Evolutionary conservation across 148 eudicot genomes (phyloP).

Genomic region (Camellia granthamiana): DNA sequence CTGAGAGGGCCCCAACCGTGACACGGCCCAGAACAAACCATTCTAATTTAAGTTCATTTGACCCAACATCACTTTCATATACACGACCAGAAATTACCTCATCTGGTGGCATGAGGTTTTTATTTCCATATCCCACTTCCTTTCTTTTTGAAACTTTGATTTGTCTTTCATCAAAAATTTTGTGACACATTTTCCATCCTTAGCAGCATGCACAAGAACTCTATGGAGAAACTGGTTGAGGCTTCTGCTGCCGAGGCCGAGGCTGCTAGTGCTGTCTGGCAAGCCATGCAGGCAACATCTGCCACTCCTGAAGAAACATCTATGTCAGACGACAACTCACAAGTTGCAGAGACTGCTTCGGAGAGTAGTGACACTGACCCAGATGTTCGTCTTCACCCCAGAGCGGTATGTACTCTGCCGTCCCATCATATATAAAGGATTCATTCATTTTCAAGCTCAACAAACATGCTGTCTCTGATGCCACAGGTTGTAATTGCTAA

Average conservation of each 20-base stretch:
- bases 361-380: constrained; percentile 64
- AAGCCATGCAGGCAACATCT: constrained; percentile 83
- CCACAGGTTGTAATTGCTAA: constrained; percentile 91
- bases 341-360: constrained; percentile 51
- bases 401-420: constrained; percentile 72
- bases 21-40: constrained; percentile 43
- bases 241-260: constrained; percentile 92
- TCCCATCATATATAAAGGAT: neutral
- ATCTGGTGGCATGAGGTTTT: constrained; percentile 52
- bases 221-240: constrained; percentile 75
- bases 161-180: neutral
- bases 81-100: constrained; percentile 42
- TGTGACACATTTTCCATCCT: constrained; percentile 11
- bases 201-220: constrained; percentile 54
- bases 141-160: neutral
- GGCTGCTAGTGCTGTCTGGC: constrained; percentile 92
- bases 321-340: constrained; percentile 57
- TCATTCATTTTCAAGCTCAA: constrained; percentile 11
- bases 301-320: constrained; percentile 59
- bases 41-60: constrained; percentile 27
- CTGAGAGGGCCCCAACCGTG: constrained; percentile 48
- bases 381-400: constrained; percentile 90
- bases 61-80: constrained; percentile 33
- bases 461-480: constrained; percentile 16
- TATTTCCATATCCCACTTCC: neutral